Evolutionary conservation across 1,139 yeast species (phyloP), one percentile per base, ranked within the genome.

Genomic region (Yamadazyma diospyri): DNA sequence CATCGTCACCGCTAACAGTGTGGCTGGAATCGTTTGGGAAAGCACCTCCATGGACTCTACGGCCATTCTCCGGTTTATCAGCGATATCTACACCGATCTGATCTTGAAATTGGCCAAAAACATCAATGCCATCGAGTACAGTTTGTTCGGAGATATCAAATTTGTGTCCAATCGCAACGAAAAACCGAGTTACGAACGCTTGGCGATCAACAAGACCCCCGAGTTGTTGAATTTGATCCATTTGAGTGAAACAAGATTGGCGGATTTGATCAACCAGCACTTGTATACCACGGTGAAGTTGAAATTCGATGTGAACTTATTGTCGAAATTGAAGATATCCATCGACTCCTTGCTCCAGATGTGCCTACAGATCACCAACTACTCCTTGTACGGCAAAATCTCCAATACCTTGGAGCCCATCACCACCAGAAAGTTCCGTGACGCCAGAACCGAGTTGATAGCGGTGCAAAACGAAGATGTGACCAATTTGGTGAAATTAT

Each of bases 11-110:
- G 65, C 68, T 32, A 83, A 81, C 51, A 72, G 87, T 0, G 80
- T 79, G 30, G 88, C 88, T 1, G 88, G 88, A 10, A 75, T 83
- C 17, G 80, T 81, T 22, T 83, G 89, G 85, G 75, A 69, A 45
- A 78, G 85, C 2, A 75, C 83, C 25, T 74, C 82, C n/a, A 80
- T 82, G 72, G 92, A 83, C 54, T 82, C 86, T 30, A 82, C 89
- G 2, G 79, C 84, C 0, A 84, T 81, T 10, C 59, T 83, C 41
- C 61, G 94, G 37, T 83, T 81, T 47, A 76, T 82, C 24, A 75
- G 86, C 46, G 94, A 83, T 49, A 76, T 79, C 22, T 83, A 79
- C 51, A 80, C 92, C 0, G 94, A 83, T 49, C 77, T 82, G 28
- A 78, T 82, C 14, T 59, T 83, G 39, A 73, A 86, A 52, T 63